Percentiles rank a stretch among this genome's conserved stretches.
phyloP scores from a whole-genome alignment of 176 grass and related monocot genomes.

The Oryza coarctata region DNA sequence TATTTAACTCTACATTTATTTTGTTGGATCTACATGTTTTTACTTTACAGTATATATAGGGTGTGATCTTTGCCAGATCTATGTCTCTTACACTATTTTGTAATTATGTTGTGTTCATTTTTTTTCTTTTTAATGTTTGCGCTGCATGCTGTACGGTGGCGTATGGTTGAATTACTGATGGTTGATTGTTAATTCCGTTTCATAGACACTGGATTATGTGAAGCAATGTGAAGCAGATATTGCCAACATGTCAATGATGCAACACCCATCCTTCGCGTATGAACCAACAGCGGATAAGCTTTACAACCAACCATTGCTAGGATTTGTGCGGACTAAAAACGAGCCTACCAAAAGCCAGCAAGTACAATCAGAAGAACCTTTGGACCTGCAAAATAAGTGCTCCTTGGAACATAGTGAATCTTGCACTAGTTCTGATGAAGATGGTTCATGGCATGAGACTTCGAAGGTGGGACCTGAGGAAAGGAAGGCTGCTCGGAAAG shows the following conservation, averaged over 20 bases:
- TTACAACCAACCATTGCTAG: slow-evolving; percentile 68
- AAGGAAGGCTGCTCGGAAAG: slow-evolving; percentile 70
- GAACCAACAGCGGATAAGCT: slow-evolving; percentile 79
- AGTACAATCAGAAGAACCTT: slow-evolving; percentile 7
- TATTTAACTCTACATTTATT: background rate
- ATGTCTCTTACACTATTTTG: background rate
- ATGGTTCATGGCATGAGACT: slow-evolving; percentile 42
- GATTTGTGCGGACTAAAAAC: slow-evolving; percentile 64
- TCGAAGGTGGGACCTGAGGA: slow-evolving; percentile 66
- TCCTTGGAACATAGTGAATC: slow-evolving; percentile 39
- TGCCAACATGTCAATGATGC: slow-evolving; percentile 71
- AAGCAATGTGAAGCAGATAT: slow-evolving; percentile 89
- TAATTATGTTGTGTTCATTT: background rate
- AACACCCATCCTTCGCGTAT: slow-evolving; percentile 58
- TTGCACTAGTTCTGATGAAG: slow-evolving; percentile 46
- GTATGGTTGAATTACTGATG: background rate
- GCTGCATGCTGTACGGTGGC: background rate
- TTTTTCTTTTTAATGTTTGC: background rate
- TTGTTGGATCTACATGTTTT: background rate
- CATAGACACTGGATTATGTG: slow-evolving; percentile 67
- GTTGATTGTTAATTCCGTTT: slow-evolving; percentile 26
- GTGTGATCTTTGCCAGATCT: background rate
- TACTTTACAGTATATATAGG: background rate
- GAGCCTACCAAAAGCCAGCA: slow-evolving; percentile 28
- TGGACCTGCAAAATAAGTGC: slow-evolving; percentile 32